phyloP scores from a whole-genome alignment of 176 grass and related monocot genomes.

The Rhipidocladum racemiflorum region DNA sequence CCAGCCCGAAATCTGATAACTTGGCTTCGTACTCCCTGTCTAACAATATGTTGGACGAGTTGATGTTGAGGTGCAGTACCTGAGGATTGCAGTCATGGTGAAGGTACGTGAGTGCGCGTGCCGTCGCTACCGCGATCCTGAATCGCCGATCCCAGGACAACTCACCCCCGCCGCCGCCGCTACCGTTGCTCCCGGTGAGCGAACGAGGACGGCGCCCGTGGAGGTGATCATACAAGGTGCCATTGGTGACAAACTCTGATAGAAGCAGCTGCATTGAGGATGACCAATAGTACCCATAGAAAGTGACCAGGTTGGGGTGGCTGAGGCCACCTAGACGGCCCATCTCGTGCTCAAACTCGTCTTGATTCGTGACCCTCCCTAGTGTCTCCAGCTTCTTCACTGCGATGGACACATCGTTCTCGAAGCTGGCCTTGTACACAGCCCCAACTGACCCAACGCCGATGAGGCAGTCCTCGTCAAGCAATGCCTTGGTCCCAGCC shows the following conservation, averaged over 20 bases:
- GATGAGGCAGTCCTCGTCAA: conserved; percentile 60
- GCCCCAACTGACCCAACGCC: conserved; percentile 55
- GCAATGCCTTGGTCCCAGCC: conserved; percentile 52
- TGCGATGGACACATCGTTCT: conserved; percentile 48
- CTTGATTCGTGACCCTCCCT: conserved; percentile 47
- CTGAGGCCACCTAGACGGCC: conserved; percentile 41
- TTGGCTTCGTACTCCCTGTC: conserved; percentile 50
- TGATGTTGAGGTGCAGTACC: conserved; percentile 65
- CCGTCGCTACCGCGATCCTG: conserved; percentile 39
- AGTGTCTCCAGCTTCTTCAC: conserved; percentile 69
- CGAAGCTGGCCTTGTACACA: conserved; percentile 58
- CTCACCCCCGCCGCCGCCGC: background rate
- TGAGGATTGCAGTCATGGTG: conserved; percentile 66
- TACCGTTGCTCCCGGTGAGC: conserved; percentile 12
- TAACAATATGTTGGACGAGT: conserved; percentile 57
- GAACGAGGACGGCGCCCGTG: conserved; percentile 29
- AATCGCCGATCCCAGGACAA: conserved; percentile 52
- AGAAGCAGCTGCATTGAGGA: conserved; percentile 59
- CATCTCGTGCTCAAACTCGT: conserved; percentile 70
- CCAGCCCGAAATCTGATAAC: conserved; percentile 59
- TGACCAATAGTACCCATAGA: conserved; percentile 67
- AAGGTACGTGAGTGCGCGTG: conserved; percentile 51
- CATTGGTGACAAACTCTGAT: conserved; percentile 48
- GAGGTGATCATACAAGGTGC: conserved; percentile 51
- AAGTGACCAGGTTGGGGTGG: conserved; percentile 53